Percentiles rank a stretch among this genome's conserved stretches.
Conservation (phyloP, 208 protist species). For the Leishmania guyanensis region DNA sequence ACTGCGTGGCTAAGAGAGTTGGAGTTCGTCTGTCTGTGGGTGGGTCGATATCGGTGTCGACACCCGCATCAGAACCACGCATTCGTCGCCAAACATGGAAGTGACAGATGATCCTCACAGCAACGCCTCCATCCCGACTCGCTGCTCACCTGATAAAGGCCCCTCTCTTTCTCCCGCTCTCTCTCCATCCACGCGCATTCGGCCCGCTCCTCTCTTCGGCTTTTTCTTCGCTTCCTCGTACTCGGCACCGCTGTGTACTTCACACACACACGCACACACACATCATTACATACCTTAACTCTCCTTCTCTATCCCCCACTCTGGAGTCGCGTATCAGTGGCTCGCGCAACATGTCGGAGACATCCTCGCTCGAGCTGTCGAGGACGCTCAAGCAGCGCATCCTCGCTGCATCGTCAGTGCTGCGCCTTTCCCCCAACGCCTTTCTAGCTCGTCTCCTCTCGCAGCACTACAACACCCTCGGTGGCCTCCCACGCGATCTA, state of each 20-base stretch:
- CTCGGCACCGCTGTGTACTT: not conserved
- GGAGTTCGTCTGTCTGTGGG: not conserved
- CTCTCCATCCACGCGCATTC: not conserved
- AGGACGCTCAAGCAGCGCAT: constrained; percentile 27
- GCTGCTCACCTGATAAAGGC: not conserved
- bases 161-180: not conserved
- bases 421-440: constrained; percentile 34
- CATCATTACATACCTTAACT: not conserved
- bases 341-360: constrained; percentile 6
- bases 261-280: not conserved
- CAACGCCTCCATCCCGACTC: not conserved
- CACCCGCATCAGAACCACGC: not conserved
- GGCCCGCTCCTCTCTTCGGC: not conserved
- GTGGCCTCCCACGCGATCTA: constrained; percentile 39
- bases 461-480: constrained; percentile 42
- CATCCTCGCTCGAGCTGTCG: constrained; percentile 30
- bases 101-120: not conserved
- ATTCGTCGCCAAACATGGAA: not conserved
- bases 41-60: not conserved
- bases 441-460: constrained; percentile 38
- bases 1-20: no score
- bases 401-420: constrained; percentile 29
- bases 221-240: not conserved
- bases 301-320: not conserved
- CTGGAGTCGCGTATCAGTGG: not conserved